Percentiles rank a stretch among this genome's conserved stretches.
These are phyloP conservation scores for Ogataea allantospora DNA, from an alignment of 805 yeast species.

Conservation along the genomic window DNA sequence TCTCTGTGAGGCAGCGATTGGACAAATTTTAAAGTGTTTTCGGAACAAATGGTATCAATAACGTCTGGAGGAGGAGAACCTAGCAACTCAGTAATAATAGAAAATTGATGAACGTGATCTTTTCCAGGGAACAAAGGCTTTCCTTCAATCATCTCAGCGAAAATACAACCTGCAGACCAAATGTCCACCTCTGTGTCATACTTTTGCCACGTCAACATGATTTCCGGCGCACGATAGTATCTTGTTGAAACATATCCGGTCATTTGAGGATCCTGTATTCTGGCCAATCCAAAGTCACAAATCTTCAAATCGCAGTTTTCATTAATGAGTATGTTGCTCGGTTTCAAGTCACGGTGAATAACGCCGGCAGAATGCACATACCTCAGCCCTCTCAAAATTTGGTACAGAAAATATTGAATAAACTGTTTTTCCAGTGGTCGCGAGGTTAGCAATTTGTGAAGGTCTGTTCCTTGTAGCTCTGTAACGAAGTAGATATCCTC, in stretches of 20 bases:
- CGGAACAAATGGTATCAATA: conserved; percentile 92
- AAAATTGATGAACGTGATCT: conserved; percentile 97
- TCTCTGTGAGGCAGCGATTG: conserved; percentile 90
- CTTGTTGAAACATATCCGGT: conserved; percentile 96
- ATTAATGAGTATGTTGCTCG: conserved; percentile 84
- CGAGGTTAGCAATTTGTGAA: conserved; percentile 85
- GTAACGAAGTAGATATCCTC: conserved; percentile 97
- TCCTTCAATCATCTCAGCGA: conserved; percentile 97
- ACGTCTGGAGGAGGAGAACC: conserved; percentile 96
- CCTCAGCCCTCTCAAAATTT: conserved; percentile 88
- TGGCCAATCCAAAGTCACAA: conserved; percentile 94
- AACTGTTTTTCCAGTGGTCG: conserved; percentile 95
- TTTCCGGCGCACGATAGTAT: conserved; percentile 96
- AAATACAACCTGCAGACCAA: conserved; percentile 97
- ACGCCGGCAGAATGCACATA: conserved; percentile 96
- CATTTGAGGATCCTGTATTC: conserved; percentile 98
- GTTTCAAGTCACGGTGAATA: conserved; percentile 89
- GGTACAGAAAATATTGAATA: conserved; percentile 94
- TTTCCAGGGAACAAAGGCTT: conserved; percentile 97
- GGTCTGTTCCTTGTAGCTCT: conserved; percentile 94
- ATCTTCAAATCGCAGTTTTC: conserved; percentile 94
- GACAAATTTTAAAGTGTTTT: conserved; percentile 91
- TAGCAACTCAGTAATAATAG: conserved; percentile 90
- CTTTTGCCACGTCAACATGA: conserved; percentile 98
- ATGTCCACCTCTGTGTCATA: conserved; percentile 96